Evolutionary conservation across 805 yeast species (phyloP).

Genomic region (Lachancea cidri): DNA sequence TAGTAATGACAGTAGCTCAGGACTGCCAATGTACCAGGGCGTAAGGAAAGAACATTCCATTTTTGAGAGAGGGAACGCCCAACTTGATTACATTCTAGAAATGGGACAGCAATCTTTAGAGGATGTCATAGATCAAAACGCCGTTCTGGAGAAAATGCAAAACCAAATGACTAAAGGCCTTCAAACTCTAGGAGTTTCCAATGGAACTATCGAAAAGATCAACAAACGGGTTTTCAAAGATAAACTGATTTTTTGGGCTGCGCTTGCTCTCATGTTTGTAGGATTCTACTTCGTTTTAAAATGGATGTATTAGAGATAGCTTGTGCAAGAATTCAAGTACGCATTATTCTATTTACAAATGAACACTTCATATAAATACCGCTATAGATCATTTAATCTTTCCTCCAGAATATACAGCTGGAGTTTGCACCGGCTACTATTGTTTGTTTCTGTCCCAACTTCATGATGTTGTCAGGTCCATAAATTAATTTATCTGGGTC

Average conservation of each 20-base stretch:
- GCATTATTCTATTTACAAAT: constrained; percentile 4
- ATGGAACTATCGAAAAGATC: constrained; percentile 72
- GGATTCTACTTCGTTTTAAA: constrained; percentile 61
- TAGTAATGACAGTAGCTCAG: constrained; percentile 38
- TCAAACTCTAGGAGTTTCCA: constrained; percentile 79
- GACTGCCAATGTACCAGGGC: constrained; percentile 48
- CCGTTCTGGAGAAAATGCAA: constrained; percentile 58
- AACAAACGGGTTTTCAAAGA: constrained; percentile 82
- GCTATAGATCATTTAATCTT: constrained; percentile 7
- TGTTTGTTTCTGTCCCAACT: constrained; percentile 48
- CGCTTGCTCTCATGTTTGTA: constrained; percentile 55
- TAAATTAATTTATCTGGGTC: constrained; percentile 21
- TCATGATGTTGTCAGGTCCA: constrained; percentile 42
- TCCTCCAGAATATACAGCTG: constrained; percentile 58
- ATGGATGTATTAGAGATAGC: constrained; percentile 46
- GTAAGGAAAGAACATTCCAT: constrained; percentile 62
- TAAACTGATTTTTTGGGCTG: constrained; percentile 79
- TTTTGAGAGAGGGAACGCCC: constrained; percentile 65
- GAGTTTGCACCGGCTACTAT: constrained; percentile 57
- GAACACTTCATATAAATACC: not conserved
- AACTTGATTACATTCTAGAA: constrained; percentile 83
- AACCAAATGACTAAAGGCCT: constrained; percentile 59
- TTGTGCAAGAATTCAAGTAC: too few relatives aligned
- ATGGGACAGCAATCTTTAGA: constrained; percentile 84
- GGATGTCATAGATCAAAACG: constrained; percentile 81